These are phyloP conservation scores for Nemania diffusa DNA, from an alignment of 2,329 filamentous ascomycete species.

Conservation along the genomic window DNA sequence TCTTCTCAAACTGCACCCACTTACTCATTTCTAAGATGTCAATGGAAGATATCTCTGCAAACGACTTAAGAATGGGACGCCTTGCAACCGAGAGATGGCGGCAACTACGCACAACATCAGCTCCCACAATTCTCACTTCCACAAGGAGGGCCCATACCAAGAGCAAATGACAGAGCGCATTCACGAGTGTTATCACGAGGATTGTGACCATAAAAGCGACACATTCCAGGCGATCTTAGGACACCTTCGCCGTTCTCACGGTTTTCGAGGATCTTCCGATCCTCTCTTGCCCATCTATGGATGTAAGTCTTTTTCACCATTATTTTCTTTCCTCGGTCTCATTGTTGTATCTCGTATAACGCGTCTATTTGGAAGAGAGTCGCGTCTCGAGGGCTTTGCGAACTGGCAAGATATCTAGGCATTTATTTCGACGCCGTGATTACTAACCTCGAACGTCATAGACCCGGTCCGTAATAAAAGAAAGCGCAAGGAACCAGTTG, in stretches of 20 bases:
- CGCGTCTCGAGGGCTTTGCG: not conserved
- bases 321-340: not conserved
- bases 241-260: conserved; percentile 9
- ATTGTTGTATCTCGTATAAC: not conserved
- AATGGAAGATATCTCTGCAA: conserved; percentile 21
- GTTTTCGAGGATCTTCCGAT: conserved; percentile 3
- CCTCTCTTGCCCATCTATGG: conserved; percentile 11
- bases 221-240: conserved; percentile 8
- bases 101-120: conserved; percentile 6
- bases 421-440: not conserved
- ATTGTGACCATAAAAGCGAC: conserved; percentile 7
- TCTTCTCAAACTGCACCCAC: not conserved
- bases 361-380: not conserved
- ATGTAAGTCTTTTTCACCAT: conserved; percentile 2
- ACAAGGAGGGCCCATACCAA: conserved; percentile 6
- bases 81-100: conserved; percentile 10
- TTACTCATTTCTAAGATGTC: not conserved
- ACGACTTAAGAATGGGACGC: conserved; percentile 3
- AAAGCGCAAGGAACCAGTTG: not conserved
- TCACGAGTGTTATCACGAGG: not conserved
- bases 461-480: not conserved
- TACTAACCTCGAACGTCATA: not conserved
- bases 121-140: conserved; percentile 21
- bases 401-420: not conserved
- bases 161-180: not conserved